A percentile compares a stretch with the other conserved stretches of the same genome.
Conservation (phyloP, 1,284 basidiomycete species). For the Trichosporon sp. region DNA sequence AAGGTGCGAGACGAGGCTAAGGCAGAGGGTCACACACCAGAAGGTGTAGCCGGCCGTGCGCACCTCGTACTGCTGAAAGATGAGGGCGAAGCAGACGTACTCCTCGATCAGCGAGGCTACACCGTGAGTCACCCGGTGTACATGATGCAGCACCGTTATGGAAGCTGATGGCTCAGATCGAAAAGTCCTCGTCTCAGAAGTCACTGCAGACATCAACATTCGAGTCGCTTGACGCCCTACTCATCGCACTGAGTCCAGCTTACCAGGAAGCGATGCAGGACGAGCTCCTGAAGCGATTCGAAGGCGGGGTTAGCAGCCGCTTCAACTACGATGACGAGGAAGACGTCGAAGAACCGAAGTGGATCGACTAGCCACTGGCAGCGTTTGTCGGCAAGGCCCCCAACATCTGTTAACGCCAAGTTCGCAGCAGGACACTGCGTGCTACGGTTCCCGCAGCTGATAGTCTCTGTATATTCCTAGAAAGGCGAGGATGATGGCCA, state of each 20-base stretch:
- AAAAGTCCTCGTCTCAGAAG: conserved; percentile 20
- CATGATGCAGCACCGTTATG: too few relatives aligned
- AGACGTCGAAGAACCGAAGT: conserved; percentile 25
- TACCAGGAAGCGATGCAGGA: conserved; percentile 48
- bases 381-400: background rate
- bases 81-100: conserved; percentile 35
- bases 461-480: too few relatives aligned
- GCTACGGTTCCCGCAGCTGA: too few relatives aligned
- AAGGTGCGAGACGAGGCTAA: conserved; percentile 26
- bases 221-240: conserved; percentile 48
- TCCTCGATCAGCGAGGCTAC: conserved; percentile 45
- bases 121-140: conserved; percentile 37
- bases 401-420: background rate
- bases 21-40: conserved; percentile 23
- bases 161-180: conserved; percentile 25
- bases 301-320: conserved; percentile 22
- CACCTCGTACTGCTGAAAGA: conserved; percentile 34
- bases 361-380: conserved; percentile 28
- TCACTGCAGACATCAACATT: conserved; percentile 34
- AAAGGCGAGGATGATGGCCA: too few relatives aligned
- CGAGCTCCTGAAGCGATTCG: conserved; percentile 46
- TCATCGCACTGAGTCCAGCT: conserved; percentile 45
- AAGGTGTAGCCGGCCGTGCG: conserved; percentile 35
- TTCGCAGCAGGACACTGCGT: too few relatives aligned
- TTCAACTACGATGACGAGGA: conserved; percentile 25